phyloP scores from a whole-genome alignment of 2,329 filamentous ascomycete species.

The Diatrype stigma region DNA sequence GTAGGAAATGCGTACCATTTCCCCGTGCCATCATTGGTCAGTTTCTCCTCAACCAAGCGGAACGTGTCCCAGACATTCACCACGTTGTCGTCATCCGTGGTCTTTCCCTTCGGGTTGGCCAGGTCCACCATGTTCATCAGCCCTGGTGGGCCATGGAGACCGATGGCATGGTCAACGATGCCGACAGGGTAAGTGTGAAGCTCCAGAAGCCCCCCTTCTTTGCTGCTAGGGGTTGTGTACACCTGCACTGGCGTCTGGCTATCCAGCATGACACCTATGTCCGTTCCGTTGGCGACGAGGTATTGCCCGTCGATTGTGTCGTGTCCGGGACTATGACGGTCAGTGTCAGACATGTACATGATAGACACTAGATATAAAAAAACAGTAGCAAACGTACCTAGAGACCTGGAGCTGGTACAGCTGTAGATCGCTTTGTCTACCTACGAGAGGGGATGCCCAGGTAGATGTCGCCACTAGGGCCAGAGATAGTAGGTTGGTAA shows the following conservation, averaged over 20 bases:
- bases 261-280: conserved; percentile 28
- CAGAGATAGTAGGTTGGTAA: conserved; percentile 17
- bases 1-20: conserved; percentile 33
- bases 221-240: conserved; percentile 24
- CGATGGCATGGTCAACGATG: conserved; percentile 33
- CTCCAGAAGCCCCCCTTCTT: conserved; percentile 25
- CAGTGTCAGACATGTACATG: conserved; percentile 2
- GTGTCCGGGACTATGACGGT: conserved; percentile 10
- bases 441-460: conserved; percentile 17
- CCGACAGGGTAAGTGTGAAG: conserved; percentile 35
- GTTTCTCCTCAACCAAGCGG: conserved; percentile 20
- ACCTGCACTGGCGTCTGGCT: conserved; percentile 21
- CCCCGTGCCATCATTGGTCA: conserved; percentile 19
- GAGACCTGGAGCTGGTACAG: conserved; percentile 24
- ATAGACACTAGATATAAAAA: neutral
- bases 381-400: conserved; percentile 7
- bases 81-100: conserved; percentile 18
- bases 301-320: conserved; percentile 28
- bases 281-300: conserved; percentile 25
- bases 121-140: conserved; percentile 31
- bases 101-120: conserved; percentile 23
- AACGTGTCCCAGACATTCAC: conserved; percentile 33
- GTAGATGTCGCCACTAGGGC: conserved; percentile 17
- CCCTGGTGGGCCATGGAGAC: conserved; percentile 30
- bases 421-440: conserved; percentile 14